Conservation (phyloP, 2,329 filamentous ascomycete species). For the Akanthomyces muscarius region DNA sequence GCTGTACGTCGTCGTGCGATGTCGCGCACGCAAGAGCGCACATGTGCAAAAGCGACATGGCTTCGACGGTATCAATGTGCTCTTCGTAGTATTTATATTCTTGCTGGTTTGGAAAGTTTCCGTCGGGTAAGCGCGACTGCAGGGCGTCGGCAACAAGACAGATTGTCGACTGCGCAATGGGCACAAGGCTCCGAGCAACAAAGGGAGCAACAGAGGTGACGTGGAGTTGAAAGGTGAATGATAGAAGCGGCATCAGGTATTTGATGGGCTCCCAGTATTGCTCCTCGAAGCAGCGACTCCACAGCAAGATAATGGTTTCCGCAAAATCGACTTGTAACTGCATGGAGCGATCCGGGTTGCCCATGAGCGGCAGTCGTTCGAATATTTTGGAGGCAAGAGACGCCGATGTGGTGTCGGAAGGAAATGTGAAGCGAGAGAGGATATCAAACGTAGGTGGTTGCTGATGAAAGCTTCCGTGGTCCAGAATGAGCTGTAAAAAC, state of each 20-base stretch:
- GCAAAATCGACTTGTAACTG: slow-evolving; percentile 62
- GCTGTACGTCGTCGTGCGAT: slow-evolving; percentile 29
- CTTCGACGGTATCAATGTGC: slow-evolving; percentile 59
- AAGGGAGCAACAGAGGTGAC: slow-evolving; percentile 54
- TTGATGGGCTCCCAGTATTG: slow-evolving; percentile 59
- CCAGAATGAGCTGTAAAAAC: slow-evolving; percentile 61
- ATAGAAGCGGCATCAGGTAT: slow-evolving; percentile 60
- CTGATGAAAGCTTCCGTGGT: slow-evolving; percentile 53
- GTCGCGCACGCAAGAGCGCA: slow-evolving; percentile 58
- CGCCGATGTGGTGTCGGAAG: slow-evolving; percentile 55
- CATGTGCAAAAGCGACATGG: slow-evolving; percentile 63
- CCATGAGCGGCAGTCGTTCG: slow-evolving; percentile 59
- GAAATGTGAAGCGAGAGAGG: slow-evolving; percentile 60
- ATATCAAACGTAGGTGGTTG: slow-evolving; percentile 64
- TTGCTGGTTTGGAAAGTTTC: slow-evolving; percentile 43
- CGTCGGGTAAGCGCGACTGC: slow-evolving; percentile 44
- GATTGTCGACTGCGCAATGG: slow-evolving; percentile 55
- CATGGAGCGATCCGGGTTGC: slow-evolving; percentile 44
- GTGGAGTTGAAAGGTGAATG: slow-evolving; percentile 60
- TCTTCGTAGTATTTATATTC: slow-evolving; percentile 39
- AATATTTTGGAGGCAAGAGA: slow-evolving; percentile 66
- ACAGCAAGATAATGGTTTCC: slow-evolving; percentile 60
- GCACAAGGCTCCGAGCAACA: slow-evolving; percentile 54
- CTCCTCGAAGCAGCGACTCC: slow-evolving; percentile 64
- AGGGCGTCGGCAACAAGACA: slow-evolving; percentile 56